A percentile compares a stretch with the other conserved stretches of the same genome.
These are phyloP conservation scores for Dendrobium nobile DNA, from an alignment of 106 monocot genomes.

Conservation along the genomic window DNA sequence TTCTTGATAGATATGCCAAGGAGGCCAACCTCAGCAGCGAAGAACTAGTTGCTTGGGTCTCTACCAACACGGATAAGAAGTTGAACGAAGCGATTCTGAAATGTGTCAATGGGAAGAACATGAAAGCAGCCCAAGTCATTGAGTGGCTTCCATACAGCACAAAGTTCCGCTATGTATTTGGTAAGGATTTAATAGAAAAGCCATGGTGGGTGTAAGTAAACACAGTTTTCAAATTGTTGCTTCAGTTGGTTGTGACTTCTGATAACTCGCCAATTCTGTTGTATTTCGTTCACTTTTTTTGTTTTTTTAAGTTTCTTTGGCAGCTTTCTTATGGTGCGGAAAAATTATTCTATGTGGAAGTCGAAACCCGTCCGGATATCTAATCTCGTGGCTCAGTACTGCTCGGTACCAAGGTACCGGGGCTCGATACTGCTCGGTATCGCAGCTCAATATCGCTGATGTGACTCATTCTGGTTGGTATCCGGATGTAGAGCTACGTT, in stretches of 20 bases:
- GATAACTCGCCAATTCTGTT: background rate
- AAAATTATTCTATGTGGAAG: too few species aligned
- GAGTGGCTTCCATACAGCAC: conserved; percentile 68
- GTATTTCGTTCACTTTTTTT: background rate
- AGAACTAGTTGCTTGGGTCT: conserved; percentile 49
- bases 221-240: background rate
- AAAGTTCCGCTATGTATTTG: conserved; percentile 54
- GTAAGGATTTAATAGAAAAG: conserved; percentile 36
- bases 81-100: conserved; percentile 34
- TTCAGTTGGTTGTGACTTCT: background rate
- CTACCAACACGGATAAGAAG: conserved; percentile 38
- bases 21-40: conserved; percentile 34
- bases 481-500: too few species aligned
- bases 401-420: too few species aligned
- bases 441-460: too few species aligned
- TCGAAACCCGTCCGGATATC: too few species aligned
- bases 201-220: conserved; percentile 17
- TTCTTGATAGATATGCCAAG: conserved; percentile 61
- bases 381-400: too few species aligned
- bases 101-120: conserved; percentile 30
- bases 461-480: too few species aligned
- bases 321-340: too few species aligned
- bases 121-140: conserved; percentile 47
- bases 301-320: too few species aligned
- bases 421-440: too few species aligned